Evolutionary conservation across 2,329 filamentous ascomycete genomes (phyloP).

Genomic region (Pyrenophora teres): DNA sequence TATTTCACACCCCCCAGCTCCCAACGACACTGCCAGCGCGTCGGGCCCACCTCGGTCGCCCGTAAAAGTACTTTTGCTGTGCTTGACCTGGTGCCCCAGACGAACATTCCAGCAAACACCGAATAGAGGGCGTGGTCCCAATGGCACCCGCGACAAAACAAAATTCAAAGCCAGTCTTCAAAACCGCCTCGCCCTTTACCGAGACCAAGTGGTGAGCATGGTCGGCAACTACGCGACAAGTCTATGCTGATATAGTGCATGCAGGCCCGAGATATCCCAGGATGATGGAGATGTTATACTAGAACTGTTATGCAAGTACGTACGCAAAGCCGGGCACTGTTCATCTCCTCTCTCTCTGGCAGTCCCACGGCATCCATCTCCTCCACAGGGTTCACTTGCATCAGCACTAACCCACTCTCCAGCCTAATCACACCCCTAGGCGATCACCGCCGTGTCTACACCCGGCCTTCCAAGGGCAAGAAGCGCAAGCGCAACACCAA

Average conservation of each 20-base stretch:
- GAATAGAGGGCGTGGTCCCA: not conserved
- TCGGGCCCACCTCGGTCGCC: slow-evolving; percentile 10
- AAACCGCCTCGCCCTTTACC: slow-evolving; percentile 69
- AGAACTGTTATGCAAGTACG: slow-evolving; percentile 69
- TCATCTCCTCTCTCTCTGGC: not conserved
- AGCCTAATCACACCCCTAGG: slow-evolving; percentile 70
- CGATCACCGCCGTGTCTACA: slow-evolving; percentile 61
- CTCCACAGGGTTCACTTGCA: not conserved
- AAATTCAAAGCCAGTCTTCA: slow-evolving; percentile 60
- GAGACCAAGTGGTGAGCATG: slow-evolving; percentile 61
- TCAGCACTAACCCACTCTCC: not conserved
- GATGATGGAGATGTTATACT: slow-evolving; percentile 68
- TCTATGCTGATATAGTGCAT: slow-evolving; percentile 40
- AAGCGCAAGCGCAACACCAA: slow-evolving; percentile 47
- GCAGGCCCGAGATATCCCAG: slow-evolving; percentile 64
- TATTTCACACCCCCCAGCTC: not conserved
- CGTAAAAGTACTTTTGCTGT: not conserved
- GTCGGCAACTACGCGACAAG: not conserved
- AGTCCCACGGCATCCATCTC: not conserved
- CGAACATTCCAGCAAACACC: no score
- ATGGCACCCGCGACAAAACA: slow-evolving; percentile 36
- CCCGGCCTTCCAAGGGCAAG: slow-evolving; percentile 64
- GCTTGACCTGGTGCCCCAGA: not conserved
- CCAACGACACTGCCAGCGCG: not conserved
- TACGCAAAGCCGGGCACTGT: slow-evolving; percentile 15